Evolutionary conservation across 2,329 filamentous ascomycete genomes (phyloP).

Genomic region (Chrysoporthe deuterocubensis): DNA sequence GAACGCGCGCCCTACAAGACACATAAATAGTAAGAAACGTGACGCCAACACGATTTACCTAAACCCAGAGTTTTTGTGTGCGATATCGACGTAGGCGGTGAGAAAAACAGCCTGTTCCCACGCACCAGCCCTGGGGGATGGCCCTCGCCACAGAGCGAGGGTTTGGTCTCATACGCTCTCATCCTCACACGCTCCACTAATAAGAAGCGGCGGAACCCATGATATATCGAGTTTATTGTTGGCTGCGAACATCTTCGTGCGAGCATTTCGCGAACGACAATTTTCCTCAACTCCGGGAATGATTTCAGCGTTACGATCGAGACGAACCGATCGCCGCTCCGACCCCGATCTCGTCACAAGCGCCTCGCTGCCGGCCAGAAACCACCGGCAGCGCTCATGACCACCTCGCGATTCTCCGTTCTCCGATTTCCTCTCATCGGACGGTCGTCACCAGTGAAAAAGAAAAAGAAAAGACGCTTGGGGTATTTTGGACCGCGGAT

Average conservation of each 20-base stretch:
- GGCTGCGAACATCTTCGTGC: constrained; percentile 22
- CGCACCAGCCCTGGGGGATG: constrained; percentile 16
- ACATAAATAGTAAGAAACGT: constrained; percentile 25
- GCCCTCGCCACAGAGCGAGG: not conserved
- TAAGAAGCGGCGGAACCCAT: constrained; percentile 11
- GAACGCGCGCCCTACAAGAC: constrained; percentile 28
- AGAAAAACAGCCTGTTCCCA: constrained; percentile 14
- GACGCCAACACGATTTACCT: constrained; percentile 22
- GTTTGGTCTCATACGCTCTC: not conserved
- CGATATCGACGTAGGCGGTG: constrained; percentile 22
- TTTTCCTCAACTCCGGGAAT: constrained; percentile 13
- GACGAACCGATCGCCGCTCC: constrained; percentile 16
- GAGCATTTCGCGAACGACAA: constrained; percentile 15
- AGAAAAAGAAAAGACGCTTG: constrained; percentile 17
- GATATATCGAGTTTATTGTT: constrained; percentile 15
- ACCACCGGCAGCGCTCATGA: constrained; percentile 14
- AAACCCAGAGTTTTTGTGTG: constrained; percentile 19
- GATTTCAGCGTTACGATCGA: constrained; percentile 20
- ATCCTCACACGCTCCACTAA: constrained; percentile 13
- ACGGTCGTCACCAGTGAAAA: constrained; percentile 16
- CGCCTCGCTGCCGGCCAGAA: constrained; percentile 20
- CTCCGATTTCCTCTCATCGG: constrained; percentile 4
- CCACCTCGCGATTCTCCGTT: constrained; percentile 12
- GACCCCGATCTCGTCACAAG: constrained; percentile 10
- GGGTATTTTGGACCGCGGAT: constrained; percentile 24